phyloP scores from a whole-genome alignment of 2,329 filamentous ascomycete species.

The Neospermospora avenae region DNA sequence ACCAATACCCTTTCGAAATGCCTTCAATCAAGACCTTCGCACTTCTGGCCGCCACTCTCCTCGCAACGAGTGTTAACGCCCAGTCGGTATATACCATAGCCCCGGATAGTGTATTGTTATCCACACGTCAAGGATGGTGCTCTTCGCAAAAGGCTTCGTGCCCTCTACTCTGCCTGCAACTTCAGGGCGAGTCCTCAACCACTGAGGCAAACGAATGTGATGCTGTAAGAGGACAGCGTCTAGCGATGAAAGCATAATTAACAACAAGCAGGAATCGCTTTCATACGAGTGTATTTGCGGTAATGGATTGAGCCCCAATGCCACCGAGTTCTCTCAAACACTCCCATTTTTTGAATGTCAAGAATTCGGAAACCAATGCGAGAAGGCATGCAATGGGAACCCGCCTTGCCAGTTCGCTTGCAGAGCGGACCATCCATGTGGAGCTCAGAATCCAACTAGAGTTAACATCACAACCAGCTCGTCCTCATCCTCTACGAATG shows the following conservation, averaged over 20 bases:
- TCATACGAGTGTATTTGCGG: conserved; percentile 72
- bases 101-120: conserved; percentile 54
- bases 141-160: conserved; percentile 58
- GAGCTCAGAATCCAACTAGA: conserved; percentile 61
- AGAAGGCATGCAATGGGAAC: conserved; percentile 53
- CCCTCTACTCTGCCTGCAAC: conserved; percentile 70
- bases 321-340: conserved; percentile 74
- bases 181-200: conserved; percentile 39
- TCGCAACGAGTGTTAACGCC: conserved; percentile 41
- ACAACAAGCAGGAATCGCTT: conserved; percentile 48
- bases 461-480: conserved; percentile 50
- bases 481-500: conserved; percentile 35
- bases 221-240: conserved; percentile 46
- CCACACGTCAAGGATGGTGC: conserved; percentile 56
- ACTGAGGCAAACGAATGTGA: conserved; percentile 65
- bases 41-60: conserved; percentile 49
- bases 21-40: conserved; percentile 47
- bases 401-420: conserved; percentile 59
- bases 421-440: conserved; percentile 66
- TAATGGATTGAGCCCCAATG: conserved; percentile 63
- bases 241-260: neutral
- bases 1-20: conserved; percentile 41
- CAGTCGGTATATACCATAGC: conserved; percentile 60
- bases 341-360: conserved; percentile 75
- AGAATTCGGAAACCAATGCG: conserved; percentile 68